Evolutionary conservation across 371 early-diverging fungal genomes (phyloP), one percentile per base, ranked within the genome.

Genomic region (Mucor piriformis): DNA sequence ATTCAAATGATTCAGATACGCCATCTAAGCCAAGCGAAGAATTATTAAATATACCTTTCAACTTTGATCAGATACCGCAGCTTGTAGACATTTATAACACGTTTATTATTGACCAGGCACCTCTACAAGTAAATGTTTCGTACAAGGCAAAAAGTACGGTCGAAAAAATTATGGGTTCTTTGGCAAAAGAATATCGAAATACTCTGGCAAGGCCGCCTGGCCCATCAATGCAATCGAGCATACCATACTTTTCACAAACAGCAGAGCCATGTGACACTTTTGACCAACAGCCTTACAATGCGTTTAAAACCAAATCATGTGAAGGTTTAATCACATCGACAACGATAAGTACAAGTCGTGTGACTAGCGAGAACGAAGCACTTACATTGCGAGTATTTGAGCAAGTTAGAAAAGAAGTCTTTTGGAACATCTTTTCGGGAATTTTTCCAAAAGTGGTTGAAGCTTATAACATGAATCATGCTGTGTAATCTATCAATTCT

Each of bases 371-470:
- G 11, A 32, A 18, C 2, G 40, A 25, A 25, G 7, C 15, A 38
- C 24, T 23, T 11, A 54, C 67, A 12, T n/a, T 66, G n/a, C 12
- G 47, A 10, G 46, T 66, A 0, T 78, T 74, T 57, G 73, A 78
- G 29, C 34, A 20, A 0, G 73, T 68, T 0, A 57, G 67, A 44
- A 63, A 65, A 44, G 78, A 78, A 51, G 70, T 75, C 5, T 74
- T 78, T 59, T 78, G 75, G 78, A 73, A 74, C 46, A 74, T 78
- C 3, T 78, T 73, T 55, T 61, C 61, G 16, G 65, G 72, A 33
- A 44, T 74, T 6, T 74, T 68, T 50, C 75, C 75, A 10, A 78
- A 74, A 35, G 56, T 70, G 15, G 64, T 70, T 13, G 63, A 59
- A 12, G 52, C 61, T 21, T 57, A 49, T 48, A 47, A 57, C 12